Conservation (phyloP, 1,284 basidiomycete genomes). For the Sporisorium reilianum region DNA sequence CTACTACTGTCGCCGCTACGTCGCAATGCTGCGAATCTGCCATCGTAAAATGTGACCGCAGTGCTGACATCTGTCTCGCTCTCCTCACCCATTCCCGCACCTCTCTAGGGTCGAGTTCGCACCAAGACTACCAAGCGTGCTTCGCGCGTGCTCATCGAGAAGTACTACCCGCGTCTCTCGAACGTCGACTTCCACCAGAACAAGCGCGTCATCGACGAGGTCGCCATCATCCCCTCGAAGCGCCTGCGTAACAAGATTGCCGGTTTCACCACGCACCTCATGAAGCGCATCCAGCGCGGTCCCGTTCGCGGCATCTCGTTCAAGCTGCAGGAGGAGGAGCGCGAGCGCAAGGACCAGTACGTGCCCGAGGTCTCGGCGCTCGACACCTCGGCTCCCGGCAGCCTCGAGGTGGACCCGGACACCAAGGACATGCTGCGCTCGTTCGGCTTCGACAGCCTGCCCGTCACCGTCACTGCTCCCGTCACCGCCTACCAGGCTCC, state of each 20-base stretch:
- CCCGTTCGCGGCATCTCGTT: constrained; percentile 99
- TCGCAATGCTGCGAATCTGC: background rate
- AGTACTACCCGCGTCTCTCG: constrained; percentile 78
- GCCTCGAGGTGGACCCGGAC: constrained; percentile 69
- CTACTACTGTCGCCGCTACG: background rate
- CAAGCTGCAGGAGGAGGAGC: constrained; percentile 99
- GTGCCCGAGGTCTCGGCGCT: constrained; percentile 69
- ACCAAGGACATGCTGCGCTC: constrained; percentile 69
- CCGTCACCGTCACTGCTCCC: constrained; percentile 67
- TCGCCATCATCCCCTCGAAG: constrained; percentile 97
- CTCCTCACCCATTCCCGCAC: too few species aligned
- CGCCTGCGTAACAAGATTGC: constrained; percentile 99
- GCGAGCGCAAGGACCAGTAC: constrained; percentile 84
- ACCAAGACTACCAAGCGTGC: constrained; percentile 99
- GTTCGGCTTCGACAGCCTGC: constrained; percentile 68
- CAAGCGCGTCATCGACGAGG: constrained; percentile 95
- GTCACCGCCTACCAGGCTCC: constrained; percentile 65
- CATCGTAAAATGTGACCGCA: too few species aligned
- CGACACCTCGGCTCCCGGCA: constrained; percentile 64
- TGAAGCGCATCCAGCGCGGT: constrained; percentile 99
- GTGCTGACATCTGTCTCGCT: too few species aligned
- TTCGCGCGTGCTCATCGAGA: constrained; percentile 98
- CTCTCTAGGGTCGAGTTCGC: constrained; percentile 91
- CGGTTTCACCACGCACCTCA: constrained; percentile 99
- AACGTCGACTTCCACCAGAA: constrained; percentile 77